Evolutionary conservation across 352 stramenopile species (phyloP), one percentile per base, ranked within the genome.

Genomic region (Globisporangium recalcitrans): DNA sequence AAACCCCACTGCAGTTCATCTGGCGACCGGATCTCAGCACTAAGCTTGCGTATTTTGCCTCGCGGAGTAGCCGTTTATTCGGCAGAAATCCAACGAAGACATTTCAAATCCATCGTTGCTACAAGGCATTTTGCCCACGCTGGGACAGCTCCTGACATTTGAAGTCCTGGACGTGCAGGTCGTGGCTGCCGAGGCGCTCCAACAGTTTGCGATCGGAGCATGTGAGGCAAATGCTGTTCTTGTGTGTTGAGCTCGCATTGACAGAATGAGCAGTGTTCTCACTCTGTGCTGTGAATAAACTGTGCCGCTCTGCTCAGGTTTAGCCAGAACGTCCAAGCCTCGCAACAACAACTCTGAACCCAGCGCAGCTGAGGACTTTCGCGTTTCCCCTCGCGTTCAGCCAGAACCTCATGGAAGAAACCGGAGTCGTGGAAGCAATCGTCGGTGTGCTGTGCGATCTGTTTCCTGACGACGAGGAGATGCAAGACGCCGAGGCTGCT

Each of bases 1-100:
- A 9, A 4, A 55, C 26, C 10, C 5, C 36, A 44, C 14, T 19
- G 5, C 14, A n/a, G 14, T 5, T n/a, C 36, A 44, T 34, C 8
- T 14, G 19, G 6, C 38, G 26, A 13, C 32, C 14, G 8, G 22
- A 4, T 56, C 19, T 10, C 21, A 27, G 27, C 2, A 26, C 44
- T 69, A 19, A 1, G 14, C 32, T 13, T 0, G 8, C 24, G 26
- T 11, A 4, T 27, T 34, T 10, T 48, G 31, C 13, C 11, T 10
- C 31, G 10, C 6, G 14, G 10, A 47, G 11, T 62, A 93, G 85
- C 78, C 83, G 1, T 91, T 91, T 54, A 49, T 90, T 14, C 76
- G 85, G 1, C 72, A 78, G 36, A 91, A 90, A 52, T 73, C 81
- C 0, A 94, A 94, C 58, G 85, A 94, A 64, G 83, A 94, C 59